Base-by-base conservation (phyloP, 768 basidiomycete species). In the Leucosporidium creatinivorum region DNA sequence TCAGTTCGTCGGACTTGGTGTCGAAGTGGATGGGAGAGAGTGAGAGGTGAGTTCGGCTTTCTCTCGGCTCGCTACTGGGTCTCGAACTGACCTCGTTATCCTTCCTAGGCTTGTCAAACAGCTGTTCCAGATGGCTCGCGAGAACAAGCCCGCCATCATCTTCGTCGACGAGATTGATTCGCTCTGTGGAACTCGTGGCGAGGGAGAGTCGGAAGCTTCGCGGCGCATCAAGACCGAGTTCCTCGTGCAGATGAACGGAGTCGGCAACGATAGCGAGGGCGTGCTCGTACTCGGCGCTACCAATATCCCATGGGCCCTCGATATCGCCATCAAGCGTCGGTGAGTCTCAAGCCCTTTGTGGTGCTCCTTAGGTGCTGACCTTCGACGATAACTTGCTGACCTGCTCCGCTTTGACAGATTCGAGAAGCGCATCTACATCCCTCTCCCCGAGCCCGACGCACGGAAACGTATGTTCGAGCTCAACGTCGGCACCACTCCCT, bases 1-100 rank as follows among this genome's bases (percentile, higher is more conserved):
- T 99, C 68, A 91, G 89, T 75, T 92, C 90, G 28, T 87, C 87
- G 77, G 96, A 98, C 76, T 82, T 99, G 63, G 96, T 98, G 63
- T 93, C 91, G 79, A 99, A 98, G 78, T 99, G 96, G 96, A 96
- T 98, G 81, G 96, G 96, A 66, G 96, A 99, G 79, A 93, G 91
- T 6, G 94, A 98, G 80, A 82, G 94, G 93, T 89, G 69, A 77
- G 85, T 78, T 2, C 28, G 5, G 39, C 39, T 44, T 50, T 17
- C 17, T 50, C 28, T 31, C 33, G 2, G 39, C 13, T 44, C 39
- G 39, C 39, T n/a, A n/a, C n/a, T n/a, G n/a, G n/a, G n/a, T n/a
- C 15, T 44, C 13, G 8, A 18, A 33, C 59, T 60, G 47, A 60
- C 21, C 25, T 25, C 9, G 7, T 48, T 48, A 25, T 21, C 12